Evolutionary conservation across 2,329 filamentous ascomycete species (phyloP).

Genomic region (Pleoardoris graminearum): DNA sequence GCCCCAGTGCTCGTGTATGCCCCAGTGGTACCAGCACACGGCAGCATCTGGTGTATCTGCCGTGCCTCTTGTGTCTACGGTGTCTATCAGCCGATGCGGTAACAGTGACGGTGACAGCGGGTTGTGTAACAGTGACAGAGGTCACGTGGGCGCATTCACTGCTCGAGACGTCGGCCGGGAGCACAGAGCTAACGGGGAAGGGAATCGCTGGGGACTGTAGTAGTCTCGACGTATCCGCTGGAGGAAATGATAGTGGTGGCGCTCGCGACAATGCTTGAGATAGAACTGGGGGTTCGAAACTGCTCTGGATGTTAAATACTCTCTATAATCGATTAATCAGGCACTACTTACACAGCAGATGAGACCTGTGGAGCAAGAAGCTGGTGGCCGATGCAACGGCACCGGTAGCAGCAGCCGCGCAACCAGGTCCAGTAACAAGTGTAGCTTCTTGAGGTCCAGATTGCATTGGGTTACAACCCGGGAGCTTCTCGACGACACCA

Average conservation of each 20-base stretch:
- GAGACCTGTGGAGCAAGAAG: conserved; percentile 6
- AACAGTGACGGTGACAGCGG: conserved; percentile 31
- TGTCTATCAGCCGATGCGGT: conserved; percentile 21
- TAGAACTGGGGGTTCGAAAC: conserved; percentile 6
- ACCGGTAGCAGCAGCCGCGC: conserved; percentile 21
- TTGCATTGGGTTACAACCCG: conserved; percentile 47
- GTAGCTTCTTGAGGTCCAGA: conserved; percentile 39
- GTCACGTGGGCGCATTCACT: conserved; percentile 25
- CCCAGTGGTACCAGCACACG: background rate
- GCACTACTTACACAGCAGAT: conserved; percentile 14
- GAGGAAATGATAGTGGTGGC: background rate
- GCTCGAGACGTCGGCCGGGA: conserved; percentile 11
- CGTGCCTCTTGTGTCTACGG: conserved; percentile 20
- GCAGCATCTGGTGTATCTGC: background rate
- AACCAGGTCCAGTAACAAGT: conserved; percentile 29
- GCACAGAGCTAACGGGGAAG: conserved; percentile 4
- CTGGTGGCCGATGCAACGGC: conserved; percentile 6
- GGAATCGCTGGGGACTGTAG: conserved; percentile 1
- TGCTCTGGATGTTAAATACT: background rate
- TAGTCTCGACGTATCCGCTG: background rate
- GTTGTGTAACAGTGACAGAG: conserved; percentile 24
- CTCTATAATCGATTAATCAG: too few species aligned
- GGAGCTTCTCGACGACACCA: conserved; percentile 34
- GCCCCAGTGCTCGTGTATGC: too few species aligned
- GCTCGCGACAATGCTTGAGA: background rate